Evolutionary conservation across 257 asterid species (phyloP), one percentile per base, ranked within the genome.

Genomic region (Striga asiatica): DNA sequence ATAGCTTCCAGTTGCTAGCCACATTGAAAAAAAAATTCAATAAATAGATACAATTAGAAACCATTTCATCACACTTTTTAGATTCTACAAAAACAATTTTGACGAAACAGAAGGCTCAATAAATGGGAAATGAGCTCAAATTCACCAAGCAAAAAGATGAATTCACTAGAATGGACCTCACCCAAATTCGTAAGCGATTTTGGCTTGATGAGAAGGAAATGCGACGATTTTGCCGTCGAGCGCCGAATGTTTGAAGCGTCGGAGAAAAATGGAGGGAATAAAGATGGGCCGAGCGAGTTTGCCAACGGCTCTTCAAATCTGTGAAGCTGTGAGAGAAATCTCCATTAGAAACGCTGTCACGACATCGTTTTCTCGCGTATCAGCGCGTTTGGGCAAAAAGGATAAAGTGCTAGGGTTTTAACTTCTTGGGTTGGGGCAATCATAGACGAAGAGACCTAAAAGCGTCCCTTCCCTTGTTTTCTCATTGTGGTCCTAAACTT

Each of bases 351-450:
- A 61, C 75, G 76, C 18, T 56, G 12, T 42, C 69, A 63, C 79
- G 79, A 74, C 62, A 39, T 39, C 46, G 46, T 69, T 69, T 39
- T 32, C 35, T 54, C 51, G n/a, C n/a, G n/a, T 27, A 39, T 43
- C 55, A 63, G 61, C 62, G 34, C 64, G 69, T 50, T 65, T 72
- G 25, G 70, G n/a, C 3, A 52, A 46, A 63, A 34, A 43, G 61
- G 67, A 67, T 39, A 43, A 43, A 54, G 68, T 60, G 71, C 52
- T 73, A 74, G 79, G 79, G 79, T 69, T 74, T 73, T 64, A 19
- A 13, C 25, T 47, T 45, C 13, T 47, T 3, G 16, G 10, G 38
- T 58, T 56, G 4, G 13, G 2, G 13, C 42, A 35, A 35, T 52
- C 47, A 13, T 9, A 25, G 19, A 51, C 5, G 38, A 32, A 32